Base-by-base conservation (phyloP, 306 rosid species). In the Lotus japonicus region DNA sequence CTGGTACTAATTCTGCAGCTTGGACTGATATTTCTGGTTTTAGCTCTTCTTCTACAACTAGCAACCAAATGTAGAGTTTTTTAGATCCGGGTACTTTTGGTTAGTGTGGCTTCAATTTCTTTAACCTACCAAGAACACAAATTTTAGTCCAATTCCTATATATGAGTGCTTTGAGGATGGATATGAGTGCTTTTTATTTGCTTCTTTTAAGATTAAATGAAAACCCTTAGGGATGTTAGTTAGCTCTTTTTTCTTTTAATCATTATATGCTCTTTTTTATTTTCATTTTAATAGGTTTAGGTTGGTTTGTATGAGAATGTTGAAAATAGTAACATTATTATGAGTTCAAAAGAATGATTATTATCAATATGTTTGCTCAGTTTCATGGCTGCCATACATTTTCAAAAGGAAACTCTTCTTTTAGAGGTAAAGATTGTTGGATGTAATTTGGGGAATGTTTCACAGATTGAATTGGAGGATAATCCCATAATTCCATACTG, bases 21-120 rank as follows among this genome's bases (percentile, higher is more conserved):
- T 90, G 96, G 96, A 79, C 80, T 5, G 89, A 82, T 66, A 72
- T 80, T 82, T 82, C 89, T 50, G 83, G 83, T 7, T 85, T 85
- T 75, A 80, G 77, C 52, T 84, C 95, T 59, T 81, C 92, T 58
- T 85, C 86, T 8, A 60, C 78, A 31, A 77, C 84, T 23, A 79
- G 81, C 35, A 79, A 90, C 69, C 87, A 26, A 2, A 79, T 64
- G 63, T 77, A 82, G 72, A 70, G 23, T 16, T 17, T 68, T 54
- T 9, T 5, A 23, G 8, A n/a, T 46, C 48, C 53, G 54, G 52
- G 15, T 15, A 31, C 36, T 44, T 69, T 73, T 76, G 43, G 35
- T 51, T 23, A 69, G 44, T 36, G 48, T 68, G 64, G 65, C 79
- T 77, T 70, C 57, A 50, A 50, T 50, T 73, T 73, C 35, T 64